Evolutionary conservation across 352 stramenopile species (phyloP), one percentile per base, ranked within the genome.

Genomic region (Peronosclerospora sorghi): DNA sequence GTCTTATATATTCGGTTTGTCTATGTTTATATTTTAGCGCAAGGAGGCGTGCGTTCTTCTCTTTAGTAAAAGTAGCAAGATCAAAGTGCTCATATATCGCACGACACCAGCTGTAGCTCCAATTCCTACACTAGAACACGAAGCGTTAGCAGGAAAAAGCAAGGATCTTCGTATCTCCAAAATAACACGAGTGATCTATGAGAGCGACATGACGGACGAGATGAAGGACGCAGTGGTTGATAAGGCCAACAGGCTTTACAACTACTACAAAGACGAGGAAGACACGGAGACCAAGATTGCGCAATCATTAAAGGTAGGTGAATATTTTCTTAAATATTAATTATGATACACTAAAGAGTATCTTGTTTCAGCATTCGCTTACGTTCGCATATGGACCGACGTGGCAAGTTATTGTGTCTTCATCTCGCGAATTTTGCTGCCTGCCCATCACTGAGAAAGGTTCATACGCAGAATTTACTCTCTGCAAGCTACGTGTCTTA

Each of bases 71-170:
- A 43, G 52, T 17, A 65, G 54, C 43, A 81, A 78, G 47, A 70
- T 83, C 51, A 86, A 86, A 51, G 61, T 83, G 39, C 46, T 89
- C 35, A 38, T 89, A 35, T 89, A 82, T 40, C 77, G 77, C 28
- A 85, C 76, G 34, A 80, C 67, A 14, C 54, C 68, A 4, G 57
- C 60, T 2, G 35, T 50, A 39, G 55, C 56, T 18, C 32, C 65
- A 15, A 42, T 51, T 20, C 64, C 63, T 9, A 62, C 52, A 18
- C 40, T 56, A 15, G 56, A 74, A n/a, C 59, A 69, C 26, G 54
- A 63, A 24, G 54, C 43, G 9, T 15, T 77, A 0, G 7, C 23
- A 4, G 41, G 52, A 26, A 19, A 51, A 1, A 36, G 39, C 19
- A 27, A 41, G 5, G 30, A 51, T 7, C 41, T 54, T 15, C 48